Percentiles rank a stretch among this genome's conserved stretches.
Evolutionary conservation across 768 basidiomycete species (phyloP).

Genomic region (Hericium coralloides): DNA sequence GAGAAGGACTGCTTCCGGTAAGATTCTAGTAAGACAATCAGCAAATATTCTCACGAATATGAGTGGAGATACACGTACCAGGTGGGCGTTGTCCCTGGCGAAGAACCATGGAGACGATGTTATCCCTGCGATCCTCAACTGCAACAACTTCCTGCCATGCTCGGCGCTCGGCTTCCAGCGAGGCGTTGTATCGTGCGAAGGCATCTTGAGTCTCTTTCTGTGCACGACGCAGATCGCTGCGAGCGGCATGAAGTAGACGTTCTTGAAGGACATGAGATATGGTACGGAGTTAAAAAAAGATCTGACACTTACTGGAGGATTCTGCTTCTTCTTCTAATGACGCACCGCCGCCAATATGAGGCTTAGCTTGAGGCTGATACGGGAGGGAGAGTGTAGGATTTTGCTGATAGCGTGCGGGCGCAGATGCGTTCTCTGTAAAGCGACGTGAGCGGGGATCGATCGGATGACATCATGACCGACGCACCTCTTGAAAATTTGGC

Average conservation of each 20-base stretch:
- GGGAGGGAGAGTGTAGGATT: background rate
- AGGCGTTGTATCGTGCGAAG: constrained; percentile 9
- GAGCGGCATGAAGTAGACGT: constrained; percentile 9
- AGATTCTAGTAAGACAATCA: constrained; percentile 4
- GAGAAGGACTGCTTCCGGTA: background rate
- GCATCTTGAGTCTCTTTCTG: constrained; percentile 13
- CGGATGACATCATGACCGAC: background rate
- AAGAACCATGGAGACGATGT: constrained; percentile 10
- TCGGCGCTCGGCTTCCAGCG: constrained; percentile 11
- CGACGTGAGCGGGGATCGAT: background rate
- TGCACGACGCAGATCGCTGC: constrained; percentile 10
- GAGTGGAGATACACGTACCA: constrained; percentile 5
- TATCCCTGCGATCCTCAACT: constrained; percentile 12
- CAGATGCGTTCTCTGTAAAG: background rate
- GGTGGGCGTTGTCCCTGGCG: constrained; percentile 12
- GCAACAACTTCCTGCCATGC: constrained; percentile 9
- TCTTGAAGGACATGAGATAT: background rate
- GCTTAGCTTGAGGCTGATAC: background rate
- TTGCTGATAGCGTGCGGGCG: background rate
- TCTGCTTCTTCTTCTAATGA: constrained; percentile 13
- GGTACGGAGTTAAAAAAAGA: too few relatives aligned
- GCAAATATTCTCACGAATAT: constrained; percentile 1
- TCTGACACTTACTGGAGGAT: constrained; percentile 4
- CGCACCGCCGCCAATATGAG: constrained; percentile 1
- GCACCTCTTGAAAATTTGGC: constrained; percentile 2